Evolutionary conservation across 2,329 filamentous ascomycete genomes (phyloP), one percentile per base, ranked within the genome.

Genomic region (Venturia carpophila): DNA sequence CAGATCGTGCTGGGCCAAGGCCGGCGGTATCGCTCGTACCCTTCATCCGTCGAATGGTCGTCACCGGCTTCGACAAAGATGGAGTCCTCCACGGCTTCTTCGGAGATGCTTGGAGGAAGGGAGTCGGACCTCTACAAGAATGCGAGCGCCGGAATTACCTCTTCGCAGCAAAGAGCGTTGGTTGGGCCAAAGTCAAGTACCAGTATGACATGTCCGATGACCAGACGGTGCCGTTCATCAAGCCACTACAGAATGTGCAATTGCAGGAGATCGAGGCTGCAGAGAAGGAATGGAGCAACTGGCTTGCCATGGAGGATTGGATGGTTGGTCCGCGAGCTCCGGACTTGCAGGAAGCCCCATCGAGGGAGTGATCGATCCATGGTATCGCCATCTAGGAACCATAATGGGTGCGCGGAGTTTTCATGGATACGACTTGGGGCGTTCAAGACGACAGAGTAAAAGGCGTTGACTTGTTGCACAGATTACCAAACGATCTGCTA

Each of bases 261-360:
- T 86, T 93, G 71, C 84, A 85, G 27, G 94, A 97, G 78, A 90
- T 97, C 67, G 84, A 90, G 68, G 84, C 80, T 17, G 92, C 92
- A 0, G 93, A 97, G 77, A 83, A 84, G 67, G 87, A 83, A 67
- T 99, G 94, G 94, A 95, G 91, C 73, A 88, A 93, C 71, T 97
- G 93, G 93, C 79, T 97, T 41, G 91, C 91, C 15, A 95, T 97
- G 91, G 91, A 96, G 75, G 93, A 97, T 75, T 97, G 93, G 93
- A 96, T 96, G 92, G 80, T 97, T n/a, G 92, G 92, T 1, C 89
- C 90, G 1, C 80, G 90, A 67, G 87, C 88, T 41, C 89, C 88
- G 7, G 80, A 81, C 17, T 71, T 73, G 66, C 55, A 63, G 10
- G 60, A 27, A 72, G 71, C n/a, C 15, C 27, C 39, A 24, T 34